Conservation (phyloP, 2,329 filamentous ascomycete species). For the Diaporthe citriasiana region DNA sequence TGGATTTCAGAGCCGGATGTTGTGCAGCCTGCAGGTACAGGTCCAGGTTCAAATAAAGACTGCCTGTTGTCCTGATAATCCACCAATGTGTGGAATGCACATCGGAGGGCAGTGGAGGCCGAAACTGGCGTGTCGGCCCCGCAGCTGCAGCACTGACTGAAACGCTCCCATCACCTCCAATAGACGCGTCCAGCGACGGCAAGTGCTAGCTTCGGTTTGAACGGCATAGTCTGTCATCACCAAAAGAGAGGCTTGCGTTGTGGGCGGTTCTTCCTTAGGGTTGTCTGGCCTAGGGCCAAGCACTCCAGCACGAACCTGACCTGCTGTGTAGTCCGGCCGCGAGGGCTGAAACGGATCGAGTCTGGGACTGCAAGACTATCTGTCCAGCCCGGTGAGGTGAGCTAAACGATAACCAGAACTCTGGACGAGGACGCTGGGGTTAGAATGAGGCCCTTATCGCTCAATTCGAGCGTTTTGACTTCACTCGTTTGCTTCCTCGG, state of each 20-base stretch:
- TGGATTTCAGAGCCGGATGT: background rate
- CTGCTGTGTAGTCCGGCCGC: background rate
- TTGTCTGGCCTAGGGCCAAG: background rate
- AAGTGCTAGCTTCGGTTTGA: background rate
- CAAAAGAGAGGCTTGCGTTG: background rate
- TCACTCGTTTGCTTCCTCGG: constrained; percentile 55
- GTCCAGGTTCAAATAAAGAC: constrained; percentile 8
- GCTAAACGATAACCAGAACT: constrained; percentile 24
- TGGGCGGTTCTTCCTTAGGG: background rate
- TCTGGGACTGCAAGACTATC: background rate
- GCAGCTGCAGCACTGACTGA: background rate
- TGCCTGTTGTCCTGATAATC: constrained; percentile 14
- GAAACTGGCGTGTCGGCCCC: background rate
- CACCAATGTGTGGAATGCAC: background rate
- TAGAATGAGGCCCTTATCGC: background rate
- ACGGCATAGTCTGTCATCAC: constrained; percentile 5
- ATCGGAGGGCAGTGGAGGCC: background rate
- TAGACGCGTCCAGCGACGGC: background rate
- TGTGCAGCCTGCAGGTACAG: constrained; percentile 18
- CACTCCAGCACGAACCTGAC: constrained; percentile 10
- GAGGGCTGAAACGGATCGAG: constrained; percentile 26
- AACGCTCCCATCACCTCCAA: background rate
- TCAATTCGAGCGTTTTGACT: background rate
- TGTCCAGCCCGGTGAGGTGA: background rate
- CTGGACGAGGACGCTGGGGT: background rate